Percentiles rank a stretch among this genome's conserved stretches.
These are phyloP conservation scores for Lentinula boryana DNA, from an alignment of 768 basidiomycete genomes.

Conservation along the genomic window DNA sequence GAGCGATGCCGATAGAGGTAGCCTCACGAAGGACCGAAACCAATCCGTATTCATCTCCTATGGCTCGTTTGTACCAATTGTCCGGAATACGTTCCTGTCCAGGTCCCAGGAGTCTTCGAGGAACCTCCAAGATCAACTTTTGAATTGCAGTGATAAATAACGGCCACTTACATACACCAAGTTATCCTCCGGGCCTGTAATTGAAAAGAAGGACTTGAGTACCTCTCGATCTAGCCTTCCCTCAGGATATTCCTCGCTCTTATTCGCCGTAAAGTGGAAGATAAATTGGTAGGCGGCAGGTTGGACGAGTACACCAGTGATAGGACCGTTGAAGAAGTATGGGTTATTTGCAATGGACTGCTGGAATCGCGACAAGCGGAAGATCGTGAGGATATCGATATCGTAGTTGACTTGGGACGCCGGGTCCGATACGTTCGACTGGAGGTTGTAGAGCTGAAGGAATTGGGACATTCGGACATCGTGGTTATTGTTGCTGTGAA, in stretches of 20 bases:
- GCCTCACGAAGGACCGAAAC: neutral
- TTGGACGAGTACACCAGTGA: neutral
- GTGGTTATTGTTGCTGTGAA: neutral
- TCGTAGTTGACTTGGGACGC: slow-evolving; percentile 1
- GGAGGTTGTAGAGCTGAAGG: neutral
- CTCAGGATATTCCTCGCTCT: slow-evolving; percentile 3
- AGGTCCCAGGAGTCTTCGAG: neutral
- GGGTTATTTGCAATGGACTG: slow-evolving; percentile 2
- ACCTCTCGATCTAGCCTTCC: neutral
- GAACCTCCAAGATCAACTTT: neutral
- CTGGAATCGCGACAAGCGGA: neutral
- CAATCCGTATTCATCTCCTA: slow-evolving; percentile 1
- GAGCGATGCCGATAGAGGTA: neutral
- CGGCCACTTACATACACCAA: neutral
- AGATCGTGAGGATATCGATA: neutral
- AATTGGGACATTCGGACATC: neutral
- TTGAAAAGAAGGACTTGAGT: slow-evolving; percentile 4
- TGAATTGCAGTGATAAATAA: neutral
- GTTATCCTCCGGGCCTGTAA: neutral
- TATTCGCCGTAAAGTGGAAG: slow-evolving; percentile 5
- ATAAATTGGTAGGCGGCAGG: slow-evolving; percentile 1
- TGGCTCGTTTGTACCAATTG: slow-evolving; percentile 5
- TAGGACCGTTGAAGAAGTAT: neutral
- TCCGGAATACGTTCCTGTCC: slow-evolving; percentile 6
- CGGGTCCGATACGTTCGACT: neutral